Evolutionary conservation across 768 basidiomycete species (phyloP), one percentile per base, ranked within the genome.

Genomic region (Lactarius hatsudake): DNA sequence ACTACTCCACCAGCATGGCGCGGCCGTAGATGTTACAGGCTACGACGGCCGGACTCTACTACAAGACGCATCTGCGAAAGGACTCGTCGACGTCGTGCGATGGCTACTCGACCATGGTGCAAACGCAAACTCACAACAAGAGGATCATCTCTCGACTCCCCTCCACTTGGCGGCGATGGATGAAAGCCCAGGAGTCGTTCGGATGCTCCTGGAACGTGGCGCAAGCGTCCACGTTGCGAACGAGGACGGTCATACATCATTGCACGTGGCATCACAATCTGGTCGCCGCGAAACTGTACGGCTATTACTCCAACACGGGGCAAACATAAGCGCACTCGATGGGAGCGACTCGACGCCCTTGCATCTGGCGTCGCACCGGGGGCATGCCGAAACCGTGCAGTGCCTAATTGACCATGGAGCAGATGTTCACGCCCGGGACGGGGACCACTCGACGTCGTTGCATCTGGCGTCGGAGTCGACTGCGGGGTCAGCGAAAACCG

Each of bases 61-160:
- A 3, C 17, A 26, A 13, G 8, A 1, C 18, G 36, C 51, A 20
- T 38, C 17, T 20, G 7, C 36, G 5, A 5, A 6, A 7, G 51
- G 15, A 15, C 15, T 20, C 12, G 18, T 6, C 2, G 51, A 40
- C 28, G 12, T 28, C 18, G 51, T 34, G 9, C n/a, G 9, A 32
- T 62, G 62, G 53, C 62, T 62, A 20, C 62, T 55, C 20, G 5
- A 9, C 36, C 53, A 53, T 38, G 53, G 38, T 30, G 62, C 62
- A 62, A 26, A 62, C 32, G 23, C 20, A 20, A 62, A 54, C 42
- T 13, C 18, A 26, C 6, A 1, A 7, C 12, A 15, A 3, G 9
- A 43, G 20, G 43, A 20, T 7, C 8, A 20, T 7, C 8, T 20
- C 8, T 8, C 18, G 8, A 43, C 43, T 43, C 43, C 43, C 20